phyloP scores from a whole-genome alignment of 1,284 basidiomycete species.

The Boletus hoseneyae region DNA sequence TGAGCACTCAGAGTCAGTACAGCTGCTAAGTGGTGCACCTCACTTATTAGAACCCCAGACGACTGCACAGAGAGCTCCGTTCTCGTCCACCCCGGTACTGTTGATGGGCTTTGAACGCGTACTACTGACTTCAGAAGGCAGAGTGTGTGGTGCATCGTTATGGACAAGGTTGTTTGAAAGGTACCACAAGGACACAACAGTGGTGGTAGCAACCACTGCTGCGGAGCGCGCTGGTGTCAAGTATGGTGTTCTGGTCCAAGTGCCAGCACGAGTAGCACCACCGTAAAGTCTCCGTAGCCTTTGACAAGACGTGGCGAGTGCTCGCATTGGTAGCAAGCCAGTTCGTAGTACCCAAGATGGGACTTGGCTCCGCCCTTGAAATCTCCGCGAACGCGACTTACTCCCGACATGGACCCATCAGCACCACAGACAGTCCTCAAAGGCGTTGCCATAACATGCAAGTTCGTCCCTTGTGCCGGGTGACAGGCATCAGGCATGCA shows the following conservation, averaged over 20 bases:
- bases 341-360: background rate
- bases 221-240: conserved; percentile 3
- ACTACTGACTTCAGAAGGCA: conserved; percentile 8
- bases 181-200: conserved; percentile 36
- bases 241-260: conserved; percentile 6
- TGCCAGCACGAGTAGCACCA: conserved; percentile 19
- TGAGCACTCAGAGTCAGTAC: background rate
- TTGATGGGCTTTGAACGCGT: conserved; percentile 3
- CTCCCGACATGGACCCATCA: conserved; percentile 30
- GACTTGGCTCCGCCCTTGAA: conserved; percentile 5
- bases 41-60: conserved; percentile 62
- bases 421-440: conserved; percentile 49
- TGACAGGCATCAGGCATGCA: conserved; percentile 2
- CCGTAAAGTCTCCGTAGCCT: conserved; percentile 13
- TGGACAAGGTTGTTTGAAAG: conserved; percentile 29
- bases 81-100: conserved; percentile 24
- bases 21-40: conserved; percentile 14
- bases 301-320: conserved; percentile 5
- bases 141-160: conserved; percentile 32
- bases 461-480: conserved; percentile 53
- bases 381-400: background rate
- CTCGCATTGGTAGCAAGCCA: no score
- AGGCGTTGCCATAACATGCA: conserved; percentile 64
- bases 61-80: conserved; percentile 38
- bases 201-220: conserved; percentile 21